Evolutionary conservation across 1,284 basidiomycete genomes (phyloP), one percentile per base, ranked within the genome.

Genomic region (Rhodotorula sp.): DNA sequence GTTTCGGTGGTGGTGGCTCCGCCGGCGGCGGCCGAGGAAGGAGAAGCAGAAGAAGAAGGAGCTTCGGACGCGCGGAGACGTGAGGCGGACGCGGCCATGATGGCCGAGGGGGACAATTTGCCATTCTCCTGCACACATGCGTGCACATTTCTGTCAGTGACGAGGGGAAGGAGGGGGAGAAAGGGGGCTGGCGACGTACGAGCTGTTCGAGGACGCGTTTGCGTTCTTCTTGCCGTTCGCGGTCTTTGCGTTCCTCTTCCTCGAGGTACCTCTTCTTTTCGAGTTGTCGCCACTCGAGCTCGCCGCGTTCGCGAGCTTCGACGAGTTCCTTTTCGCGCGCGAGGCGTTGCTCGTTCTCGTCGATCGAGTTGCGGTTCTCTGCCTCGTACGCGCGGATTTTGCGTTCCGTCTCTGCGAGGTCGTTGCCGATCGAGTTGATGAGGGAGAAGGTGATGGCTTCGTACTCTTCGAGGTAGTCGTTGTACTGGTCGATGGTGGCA

Each of bases 391-490:
- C 85, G 3, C 86, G 85, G 66, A 99, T 91, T 51, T 89, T 87
- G 15, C 87, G 87, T 82, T 98, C 93, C 0, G 94, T 97, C 75
- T 88, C 84, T 22, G 86, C 82, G n/a, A 95, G 80, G 77, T 98
- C 90, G 62, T 62, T 65, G 29, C 69, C 95, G 86, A 67, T 93
- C 89, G 66, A 62, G 78, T 99, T 90, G 72, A 99, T 92, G 22
- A 99, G 87, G 79, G 98, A 97, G 84, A 97, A 99, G 0, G 93
- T 91, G 74, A 98, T 89, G 77, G 97, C 92, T 82, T 99, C 96
- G 1, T 95, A 93, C 80, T 93, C 88, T 81, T 98, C 93, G 14
- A 99, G 85, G 79, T 98, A 99, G 80, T 98, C 90, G 78, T 99
- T 97, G 82, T 95, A 98, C n/a, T 86, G 85, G 15, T 86, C 86